Conservation (phyloP, 106 monocot species). For the Vanilla planifolia region DNA sequence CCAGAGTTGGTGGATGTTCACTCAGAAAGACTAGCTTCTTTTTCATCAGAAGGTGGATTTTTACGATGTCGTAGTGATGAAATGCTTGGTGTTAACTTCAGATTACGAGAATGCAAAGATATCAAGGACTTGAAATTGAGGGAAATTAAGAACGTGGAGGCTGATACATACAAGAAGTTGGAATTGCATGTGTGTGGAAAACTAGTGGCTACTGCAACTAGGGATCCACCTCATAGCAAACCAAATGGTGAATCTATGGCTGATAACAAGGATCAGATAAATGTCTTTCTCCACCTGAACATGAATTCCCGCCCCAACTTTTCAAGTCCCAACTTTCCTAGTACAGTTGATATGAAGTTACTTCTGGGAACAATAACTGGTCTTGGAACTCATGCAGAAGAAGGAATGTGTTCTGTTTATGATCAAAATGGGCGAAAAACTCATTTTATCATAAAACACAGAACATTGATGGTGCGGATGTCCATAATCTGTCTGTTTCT, state of each 20-base stretch:
- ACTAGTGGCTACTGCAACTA: slow-evolving; percentile 66
- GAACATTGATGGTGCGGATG: slow-evolving; percentile 79
- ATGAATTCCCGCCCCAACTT: slow-evolving; percentile 8
- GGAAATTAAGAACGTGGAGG: neutral
- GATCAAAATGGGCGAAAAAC: slow-evolving; percentile 55
- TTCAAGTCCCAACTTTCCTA: slow-evolving; percentile 1
- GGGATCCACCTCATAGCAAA: slow-evolving; percentile 31
- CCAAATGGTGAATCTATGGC: slow-evolving; percentile 4
- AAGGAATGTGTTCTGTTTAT: slow-evolving; percentile 75
- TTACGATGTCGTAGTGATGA: slow-evolving; percentile 7
- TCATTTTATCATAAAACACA: slow-evolving; percentile 83
- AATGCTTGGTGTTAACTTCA: slow-evolving; percentile 6
- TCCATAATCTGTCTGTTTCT: neutral
- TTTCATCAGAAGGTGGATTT: slow-evolving; percentile 10
- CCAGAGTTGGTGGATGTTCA: slow-evolving; percentile 34
- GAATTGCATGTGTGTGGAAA: slow-evolving; percentile 69
- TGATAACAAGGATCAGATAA: slow-evolving; percentile 61
- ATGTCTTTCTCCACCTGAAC: slow-evolving; percentile 48
- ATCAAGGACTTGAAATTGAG: slow-evolving; percentile 9
- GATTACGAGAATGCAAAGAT: slow-evolving; percentile 1
- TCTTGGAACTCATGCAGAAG: slow-evolving; percentile 64
- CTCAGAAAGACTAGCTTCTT: slow-evolving; percentile 26
- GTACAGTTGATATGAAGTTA: slow-evolving; percentile 17
- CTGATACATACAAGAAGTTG: slow-evolving; percentile 65
- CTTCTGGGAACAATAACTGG: slow-evolving; percentile 76